These are phyloP conservation scores for Syncephalastrum sp. DNA, from an alignment of 371 early-diverging fungal genomes.

Conservation along the genomic window DNA sequence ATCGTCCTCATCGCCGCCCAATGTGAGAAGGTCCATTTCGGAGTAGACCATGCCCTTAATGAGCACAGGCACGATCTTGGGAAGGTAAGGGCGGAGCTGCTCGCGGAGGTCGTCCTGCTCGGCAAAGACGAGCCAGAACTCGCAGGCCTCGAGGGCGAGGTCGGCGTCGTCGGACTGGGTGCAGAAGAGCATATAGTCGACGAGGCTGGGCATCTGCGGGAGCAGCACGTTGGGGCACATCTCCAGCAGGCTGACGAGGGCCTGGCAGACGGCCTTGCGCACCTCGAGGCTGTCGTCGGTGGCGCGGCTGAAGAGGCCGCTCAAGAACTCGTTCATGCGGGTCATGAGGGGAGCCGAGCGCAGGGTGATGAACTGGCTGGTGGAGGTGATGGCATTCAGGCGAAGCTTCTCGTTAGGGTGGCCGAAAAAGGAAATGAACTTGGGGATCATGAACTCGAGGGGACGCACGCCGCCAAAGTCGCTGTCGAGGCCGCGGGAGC, in stretches of 20 bases:
- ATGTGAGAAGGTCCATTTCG: slow-evolving; percentile 79
- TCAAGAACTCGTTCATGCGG: slow-evolving; percentile 72
- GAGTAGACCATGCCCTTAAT: slow-evolving; percentile 94
- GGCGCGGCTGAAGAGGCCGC: slow-evolving; percentile 78
- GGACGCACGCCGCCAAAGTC: slow-evolving; percentile 71
- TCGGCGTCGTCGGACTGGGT: slow-evolving; percentile 79
- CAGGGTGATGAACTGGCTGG: slow-evolving; percentile 78
- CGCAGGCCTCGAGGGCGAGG: slow-evolving; percentile 94
- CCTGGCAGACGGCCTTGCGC: slow-evolving; percentile 90
- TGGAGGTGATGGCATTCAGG: slow-evolving; percentile 72
- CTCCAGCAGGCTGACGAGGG: slow-evolving; percentile 86
- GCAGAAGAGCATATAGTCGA: slow-evolving; percentile 92
- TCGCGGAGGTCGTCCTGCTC: slow-evolving; percentile 84
- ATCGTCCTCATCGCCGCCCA: slow-evolving; percentile 83
- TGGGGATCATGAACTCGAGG: slow-evolving; percentile 82
- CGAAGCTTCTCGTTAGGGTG: slow-evolving; percentile 74
- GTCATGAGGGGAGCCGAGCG: slow-evolving; percentile 71
- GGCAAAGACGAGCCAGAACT: slow-evolving; percentile 96
- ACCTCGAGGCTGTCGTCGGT: slow-evolving; percentile 79
- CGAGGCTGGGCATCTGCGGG: slow-evolving; percentile 81
- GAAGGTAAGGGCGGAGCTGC: slow-evolving; percentile 76
- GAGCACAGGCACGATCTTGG: slow-evolving; percentile 85
- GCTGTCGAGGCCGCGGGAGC: slow-evolving; percentile 72
- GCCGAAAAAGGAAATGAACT: slow-evolving; percentile 78
- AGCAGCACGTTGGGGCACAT: slow-evolving; percentile 75